Conservation (phyloP, 2,329 filamentous ascomycete genomes). For the Colletotrichum sp. region DNA sequence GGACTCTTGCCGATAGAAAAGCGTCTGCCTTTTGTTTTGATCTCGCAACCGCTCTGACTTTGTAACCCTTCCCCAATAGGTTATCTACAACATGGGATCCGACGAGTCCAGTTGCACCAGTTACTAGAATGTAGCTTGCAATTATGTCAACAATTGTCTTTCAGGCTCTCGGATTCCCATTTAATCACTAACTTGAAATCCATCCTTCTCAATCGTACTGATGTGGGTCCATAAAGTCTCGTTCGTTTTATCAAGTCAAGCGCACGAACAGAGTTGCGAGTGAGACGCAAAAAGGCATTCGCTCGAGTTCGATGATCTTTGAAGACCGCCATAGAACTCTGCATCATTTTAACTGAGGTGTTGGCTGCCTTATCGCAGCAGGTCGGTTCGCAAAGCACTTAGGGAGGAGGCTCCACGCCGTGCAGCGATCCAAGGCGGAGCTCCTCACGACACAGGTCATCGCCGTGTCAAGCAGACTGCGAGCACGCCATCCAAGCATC, state of each 20-base stretch:
- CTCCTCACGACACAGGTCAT: background rate
- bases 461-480: background rate
- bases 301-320: too few relatives aligned
- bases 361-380: background rate
- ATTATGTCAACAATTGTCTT: background rate
- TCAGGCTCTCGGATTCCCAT: background rate
- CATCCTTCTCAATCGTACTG: background rate
- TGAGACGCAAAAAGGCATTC: too few relatives aligned
- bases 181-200: background rate
- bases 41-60: background rate
- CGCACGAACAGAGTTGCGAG: too few relatives aligned
- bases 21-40: background rate
- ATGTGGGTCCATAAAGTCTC: too few relatives aligned
- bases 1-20: background rate
- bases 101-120: constrained; percentile 32
- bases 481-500: rapidly evolving
- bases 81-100: background rate
- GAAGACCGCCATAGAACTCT: background rate
- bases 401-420: rapidly evolving
- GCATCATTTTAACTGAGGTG: background rate
- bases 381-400: background rate
- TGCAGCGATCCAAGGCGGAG: background rate
- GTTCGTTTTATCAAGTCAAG: too few relatives aligned
- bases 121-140: constrained; percentile 23
- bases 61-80: background rate